Evolutionary conservation across 2,329 filamentous ascomycete species (phyloP).

Genomic region (Colletotrichum kahawae): DNA sequence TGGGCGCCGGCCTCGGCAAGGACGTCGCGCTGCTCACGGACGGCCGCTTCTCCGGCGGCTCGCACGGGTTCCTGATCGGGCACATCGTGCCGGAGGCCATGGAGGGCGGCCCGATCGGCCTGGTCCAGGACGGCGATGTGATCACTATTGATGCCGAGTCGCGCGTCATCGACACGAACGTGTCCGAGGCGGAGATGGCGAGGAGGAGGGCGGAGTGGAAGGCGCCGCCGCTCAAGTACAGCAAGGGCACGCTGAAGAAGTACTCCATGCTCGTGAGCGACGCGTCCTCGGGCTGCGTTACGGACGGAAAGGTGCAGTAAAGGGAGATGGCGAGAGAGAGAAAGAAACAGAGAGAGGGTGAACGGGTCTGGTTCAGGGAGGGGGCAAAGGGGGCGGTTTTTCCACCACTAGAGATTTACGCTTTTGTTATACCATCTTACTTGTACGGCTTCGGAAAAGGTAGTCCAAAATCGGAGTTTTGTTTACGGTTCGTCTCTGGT

Average conservation of each 20-base stretch:
- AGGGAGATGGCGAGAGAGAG: background rate
- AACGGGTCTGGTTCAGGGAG: background rate
- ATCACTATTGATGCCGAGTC: slow-evolving; percentile 85
- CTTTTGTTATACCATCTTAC: slow-evolving; percentile 17
- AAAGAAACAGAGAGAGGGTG: background rate
- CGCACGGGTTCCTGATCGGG: slow-evolving; percentile 86
- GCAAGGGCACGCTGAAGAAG: slow-evolving; percentile 72
- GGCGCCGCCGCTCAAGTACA: slow-evolving; percentile 62
- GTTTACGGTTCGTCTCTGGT: background rate
- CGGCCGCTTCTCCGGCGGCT: slow-evolving; percentile 79
- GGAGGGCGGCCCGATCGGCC: slow-evolving; percentile 82
- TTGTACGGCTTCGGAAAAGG: slow-evolving; percentile 22
- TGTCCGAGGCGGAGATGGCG: slow-evolving; percentile 69
- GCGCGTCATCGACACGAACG: slow-evolving; percentile 69
- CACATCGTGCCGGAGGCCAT: slow-evolving; percentile 89
- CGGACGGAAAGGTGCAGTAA: slow-evolving; percentile 43
- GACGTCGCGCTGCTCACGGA: slow-evolving; percentile 79
- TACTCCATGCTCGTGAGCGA: slow-evolving; percentile 67
- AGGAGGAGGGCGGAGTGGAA: slow-evolving; percentile 65
- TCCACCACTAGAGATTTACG: slow-evolving; percentile 7
- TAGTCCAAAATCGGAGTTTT: slow-evolving; percentile 24
- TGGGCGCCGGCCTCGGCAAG: slow-evolving; percentile 84
- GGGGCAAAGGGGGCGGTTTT: background rate
- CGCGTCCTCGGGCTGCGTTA: slow-evolving; percentile 65
- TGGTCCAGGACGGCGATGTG: slow-evolving; percentile 81